A percentile compares a stretch with the other conserved stretches of the same genome.
Conservation (phyloP, 2,329 filamentous ascomycete species). For the Fusarium sterilihyphosum region DNA sequence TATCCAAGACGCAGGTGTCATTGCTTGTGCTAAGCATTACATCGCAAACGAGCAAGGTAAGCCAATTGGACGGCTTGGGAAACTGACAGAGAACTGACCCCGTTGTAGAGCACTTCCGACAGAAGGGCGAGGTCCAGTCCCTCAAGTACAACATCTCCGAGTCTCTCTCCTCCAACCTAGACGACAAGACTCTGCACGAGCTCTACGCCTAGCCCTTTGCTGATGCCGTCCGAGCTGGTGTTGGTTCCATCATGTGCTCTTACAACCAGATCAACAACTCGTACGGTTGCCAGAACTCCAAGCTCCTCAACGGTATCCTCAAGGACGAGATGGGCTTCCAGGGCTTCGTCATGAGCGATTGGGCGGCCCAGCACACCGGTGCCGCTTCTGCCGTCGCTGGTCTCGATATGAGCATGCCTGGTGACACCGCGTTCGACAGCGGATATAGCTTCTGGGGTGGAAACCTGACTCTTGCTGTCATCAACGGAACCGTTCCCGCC, state of each 20-base stretch:
- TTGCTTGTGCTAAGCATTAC: conserved; percentile 85
- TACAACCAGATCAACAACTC: conserved; percentile 86
- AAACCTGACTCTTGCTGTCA: conserved; percentile 86
- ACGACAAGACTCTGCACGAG: conserved; percentile 80
- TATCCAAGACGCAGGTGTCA: conserved; percentile 83
- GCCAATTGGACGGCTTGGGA: fast-evolving
- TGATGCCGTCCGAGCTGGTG: conserved; percentile 75
- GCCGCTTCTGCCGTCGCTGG: conserved; percentile 74
- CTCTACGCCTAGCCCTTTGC: conserved; percentile 83
- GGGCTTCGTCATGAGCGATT: conserved; percentile 84
- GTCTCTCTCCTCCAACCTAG: conserved; percentile 68
- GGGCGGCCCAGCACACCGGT: conserved; percentile 78
- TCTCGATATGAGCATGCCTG: conserved; percentile 89
- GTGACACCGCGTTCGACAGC: conserved; percentile 80
- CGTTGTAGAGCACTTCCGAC: conserved; percentile 73
- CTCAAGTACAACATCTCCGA: conserved; percentile 71
- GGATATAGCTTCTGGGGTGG: conserved; percentile 82
- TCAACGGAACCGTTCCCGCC: conserved; percentile 89
- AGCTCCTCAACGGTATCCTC: conserved; percentile 77
- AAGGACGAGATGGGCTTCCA: conserved; percentile 86
- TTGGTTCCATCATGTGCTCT: conserved; percentile 71
- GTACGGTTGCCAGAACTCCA: conserved; percentile 82
- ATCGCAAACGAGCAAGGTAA: conserved; percentile 75
- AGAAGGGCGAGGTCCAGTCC: conserved; percentile 63
- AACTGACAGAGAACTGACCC: background rate